Percentiles rank a stretch among this genome's conserved stretches.
phyloP scores from a whole-genome alignment of 306 rosid species.

The Albizia julibrissin region DNA sequence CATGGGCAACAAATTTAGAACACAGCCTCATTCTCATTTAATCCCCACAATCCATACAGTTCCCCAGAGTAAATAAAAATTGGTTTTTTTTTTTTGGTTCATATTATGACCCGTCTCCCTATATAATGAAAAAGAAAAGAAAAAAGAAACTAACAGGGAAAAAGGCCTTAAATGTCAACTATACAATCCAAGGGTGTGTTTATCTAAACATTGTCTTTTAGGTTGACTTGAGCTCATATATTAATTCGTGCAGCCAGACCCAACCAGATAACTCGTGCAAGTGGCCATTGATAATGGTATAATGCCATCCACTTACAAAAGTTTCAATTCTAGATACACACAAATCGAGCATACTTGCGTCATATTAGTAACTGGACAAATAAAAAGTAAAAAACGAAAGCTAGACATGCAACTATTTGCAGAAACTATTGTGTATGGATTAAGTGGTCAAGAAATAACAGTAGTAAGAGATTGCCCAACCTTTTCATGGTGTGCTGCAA shows the following conservation, averaged over 20 bases:
- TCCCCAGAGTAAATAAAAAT: background rate
- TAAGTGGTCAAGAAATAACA: background rate
- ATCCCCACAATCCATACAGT: background rate
- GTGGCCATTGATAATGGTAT: background rate
- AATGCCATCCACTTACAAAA: background rate
- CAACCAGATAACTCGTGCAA: background rate
- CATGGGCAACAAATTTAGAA: background rate
- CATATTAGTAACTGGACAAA: background rate
- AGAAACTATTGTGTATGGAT: background rate
- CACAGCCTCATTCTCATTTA: background rate
- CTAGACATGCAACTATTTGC: constrained; percentile 17
- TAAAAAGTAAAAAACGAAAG: background rate
- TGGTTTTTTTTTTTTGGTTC: background rate
- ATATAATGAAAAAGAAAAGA: background rate
- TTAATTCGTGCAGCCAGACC: background rate
- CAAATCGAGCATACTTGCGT: constrained; percentile 5
- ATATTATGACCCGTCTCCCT: background rate
- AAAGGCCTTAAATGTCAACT: background rate
- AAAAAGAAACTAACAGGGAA: background rate
- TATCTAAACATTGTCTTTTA: background rate
- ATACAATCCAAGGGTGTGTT: background rate
- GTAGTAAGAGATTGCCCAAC: constrained; percentile 42
- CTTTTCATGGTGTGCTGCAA: constrained; percentile 92
- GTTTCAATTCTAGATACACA: background rate
- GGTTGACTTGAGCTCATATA: background rate